Percentiles rank a stretch among this genome's conserved stretches.
Evolutionary conservation across 2,329 filamentous ascomycete species (phyloP).

Genomic region (Epichloe gansuensis): DNA sequence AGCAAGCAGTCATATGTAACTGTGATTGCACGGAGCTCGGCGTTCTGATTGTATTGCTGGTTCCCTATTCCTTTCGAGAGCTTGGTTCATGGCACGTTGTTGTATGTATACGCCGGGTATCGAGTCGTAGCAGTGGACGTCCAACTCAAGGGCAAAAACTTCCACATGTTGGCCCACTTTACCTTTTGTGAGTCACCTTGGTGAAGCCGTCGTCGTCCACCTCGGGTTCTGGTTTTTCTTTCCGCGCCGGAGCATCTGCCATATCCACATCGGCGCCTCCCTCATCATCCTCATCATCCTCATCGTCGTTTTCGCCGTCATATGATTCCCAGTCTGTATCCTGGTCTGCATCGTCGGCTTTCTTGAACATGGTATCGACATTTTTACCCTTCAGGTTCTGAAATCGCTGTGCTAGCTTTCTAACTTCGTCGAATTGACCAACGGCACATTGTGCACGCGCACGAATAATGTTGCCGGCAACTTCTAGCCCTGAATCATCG

Average conservation of each 20-base stretch:
- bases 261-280: constrained; percentile 50
- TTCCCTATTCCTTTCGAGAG: constrained; percentile 5
- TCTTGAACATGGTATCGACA: constrained; percentile 39
- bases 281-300: constrained; percentile 42
- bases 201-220: constrained; percentile 75
- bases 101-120: constrained; percentile 15
- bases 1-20: not conserved
- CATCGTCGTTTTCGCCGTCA: constrained; percentile 49
- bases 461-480: constrained; percentile 60
- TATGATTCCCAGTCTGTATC: constrained; percentile 51
- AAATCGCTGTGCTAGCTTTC: constrained; percentile 50
- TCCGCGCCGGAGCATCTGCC: constrained; percentile 52
- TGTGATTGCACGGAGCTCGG: constrained; percentile 11
- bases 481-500: constrained; percentile 67
- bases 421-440: constrained; percentile 53
- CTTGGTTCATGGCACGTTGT: not conserved
- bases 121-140: constrained; percentile 7
- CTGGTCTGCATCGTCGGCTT: constrained; percentile 40
- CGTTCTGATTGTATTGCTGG: constrained; percentile 19
- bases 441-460: constrained; percentile 50
- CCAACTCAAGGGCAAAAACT: not conserved
- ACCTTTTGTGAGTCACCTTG: constrained; percentile 55
- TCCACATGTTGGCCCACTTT: constrained; percentile 15
- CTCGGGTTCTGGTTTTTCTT: constrained; percentile 55
- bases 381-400: constrained; percentile 46